Conservation (phyloP, 768 basidiomycete species). For the Boletus fagicola region DNA sequence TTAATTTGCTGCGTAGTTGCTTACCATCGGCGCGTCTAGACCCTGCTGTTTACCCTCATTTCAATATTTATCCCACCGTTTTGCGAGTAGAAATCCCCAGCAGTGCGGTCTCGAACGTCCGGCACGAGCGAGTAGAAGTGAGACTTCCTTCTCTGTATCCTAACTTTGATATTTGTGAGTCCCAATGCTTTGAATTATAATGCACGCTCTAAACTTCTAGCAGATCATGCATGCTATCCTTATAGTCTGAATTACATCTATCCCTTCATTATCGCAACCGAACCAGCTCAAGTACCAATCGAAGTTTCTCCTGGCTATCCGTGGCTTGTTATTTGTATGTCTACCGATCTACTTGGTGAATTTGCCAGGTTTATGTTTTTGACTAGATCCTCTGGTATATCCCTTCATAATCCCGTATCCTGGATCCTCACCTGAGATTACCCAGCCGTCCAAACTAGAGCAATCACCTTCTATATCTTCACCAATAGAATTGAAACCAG, state of each 20-base stretch:
- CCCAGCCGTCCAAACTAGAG: slow-evolving; percentile 1
- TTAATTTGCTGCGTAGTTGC: not conserved
- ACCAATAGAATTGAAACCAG: not conserved
- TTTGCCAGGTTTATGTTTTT: not conserved
- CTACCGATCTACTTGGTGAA: not conserved
- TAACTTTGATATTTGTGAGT: slow-evolving; percentile 36
- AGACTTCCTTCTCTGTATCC: slow-evolving; percentile 15
- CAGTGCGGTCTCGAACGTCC: not conserved
- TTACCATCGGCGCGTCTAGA: slow-evolving; percentile 34
- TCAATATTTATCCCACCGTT: slow-evolving; percentile 40
- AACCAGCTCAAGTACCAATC: slow-evolving; percentile 6
- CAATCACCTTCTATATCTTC: not conserved
- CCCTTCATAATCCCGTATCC: slow-evolving; percentile 22
- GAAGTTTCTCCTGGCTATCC: slow-evolving; percentile 31
- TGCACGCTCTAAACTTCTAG: not conserved
- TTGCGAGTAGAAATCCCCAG: not conserved
- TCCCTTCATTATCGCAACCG: slow-evolving; percentile 11
- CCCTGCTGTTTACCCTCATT: slow-evolving; percentile 40
- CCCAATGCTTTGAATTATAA: not conserved
- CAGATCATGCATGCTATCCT: slow-evolving; percentile 44
- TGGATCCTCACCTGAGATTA: slow-evolving; percentile 3
- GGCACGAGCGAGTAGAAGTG: slow-evolving; percentile 5
- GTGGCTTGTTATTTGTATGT: slow-evolving; percentile 39
- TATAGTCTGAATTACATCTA: slow-evolving; percentile 39
- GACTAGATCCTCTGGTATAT: slow-evolving; percentile 25